phyloP scores from a whole-genome alignment of 2,329 filamentous ascomycete species.

The Xylaria sp. region DNA sequence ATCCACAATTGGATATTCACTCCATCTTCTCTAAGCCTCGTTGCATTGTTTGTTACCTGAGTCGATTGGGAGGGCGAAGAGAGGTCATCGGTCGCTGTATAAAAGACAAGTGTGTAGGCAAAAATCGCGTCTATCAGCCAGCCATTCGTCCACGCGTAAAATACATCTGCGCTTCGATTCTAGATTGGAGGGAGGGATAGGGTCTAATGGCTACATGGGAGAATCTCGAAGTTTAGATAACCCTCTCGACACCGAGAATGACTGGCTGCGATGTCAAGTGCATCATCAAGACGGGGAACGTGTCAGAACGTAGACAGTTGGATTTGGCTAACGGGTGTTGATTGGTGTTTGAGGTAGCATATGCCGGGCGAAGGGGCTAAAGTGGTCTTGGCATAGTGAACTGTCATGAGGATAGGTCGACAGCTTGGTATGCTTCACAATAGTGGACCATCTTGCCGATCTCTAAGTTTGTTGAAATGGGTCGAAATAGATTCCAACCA shows the following conservation, averaged over 20 bases:
- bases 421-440: background rate
- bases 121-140: background rate
- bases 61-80: conserved; percentile 5
- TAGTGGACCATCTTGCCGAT: too few relatives aligned
- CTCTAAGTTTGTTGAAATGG: background rate
- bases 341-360: background rate
- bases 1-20: background rate
- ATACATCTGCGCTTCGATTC: too few relatives aligned
- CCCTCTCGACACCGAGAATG: background rate
- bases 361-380: background rate
- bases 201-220: background rate
- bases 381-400: conserved; percentile 11
- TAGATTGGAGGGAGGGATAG: background rate
- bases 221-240: background rate
- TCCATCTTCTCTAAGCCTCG: background rate
- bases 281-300: background rate
- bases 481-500: too few relatives aligned
- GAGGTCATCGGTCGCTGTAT: background rate
- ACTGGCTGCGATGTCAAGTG: conserved; percentile 14
- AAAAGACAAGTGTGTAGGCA: background rate
- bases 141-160: conserved; percentile 5
- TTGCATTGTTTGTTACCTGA: background rate
- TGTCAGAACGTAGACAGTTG: background rate
- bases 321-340: background rate
- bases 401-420: background rate